Evolutionary conservation across 2,329 filamentous ascomycete species (phyloP), one percentile per base, ranked within the genome.

Genomic region (Ascocoryne sarcoides): DNA sequence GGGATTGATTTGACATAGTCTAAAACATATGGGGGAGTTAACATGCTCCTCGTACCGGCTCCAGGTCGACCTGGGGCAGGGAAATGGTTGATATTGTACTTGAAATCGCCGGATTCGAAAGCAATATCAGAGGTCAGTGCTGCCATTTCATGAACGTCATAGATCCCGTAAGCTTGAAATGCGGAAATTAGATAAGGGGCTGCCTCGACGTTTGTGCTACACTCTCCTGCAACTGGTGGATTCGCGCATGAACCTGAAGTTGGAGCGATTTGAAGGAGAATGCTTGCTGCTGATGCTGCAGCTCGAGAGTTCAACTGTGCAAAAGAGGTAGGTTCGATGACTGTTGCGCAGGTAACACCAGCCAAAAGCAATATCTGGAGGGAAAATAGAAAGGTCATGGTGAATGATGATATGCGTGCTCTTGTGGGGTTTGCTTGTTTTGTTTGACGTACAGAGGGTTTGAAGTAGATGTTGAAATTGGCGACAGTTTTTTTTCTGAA

Each of bases 11-110:
- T 39, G 4, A 75, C 76, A 49, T 82, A 82, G 50, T 67, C 51
- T 1, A 65, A 47, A 51, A 80, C 76, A 59, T 64, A 79, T 1
- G 60, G 52, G 0, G 73, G 64, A 38, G 65, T 69, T 60, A 81
- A 73, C 79, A 83, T 82, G 56, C 78, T 79, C 3, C 75, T 64
- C 0, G 79, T 81, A 1, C 77, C 77, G 50, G 82, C 75, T 0
- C 79, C 79, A 0, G 75, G 67, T 0, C 60, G 52, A 10, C 64
- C 65, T 1, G 58, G 57, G 31, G 12, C 60, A 0, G 71, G 72
- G 57, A 59, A 76, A 55, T 78, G 69, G 54, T 81, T 78, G 46
- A 61, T 67, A 52, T 73, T 75, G 65, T 73, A 82, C 49, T 75
- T 70, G 65, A 82, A 82, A 44, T 73, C 66, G 2, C 51, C 73